phyloP scores from a whole-genome alignment of 2,329 filamentous ascomycete genomes.

The Ceratocystiopsis minuta region DNA sequence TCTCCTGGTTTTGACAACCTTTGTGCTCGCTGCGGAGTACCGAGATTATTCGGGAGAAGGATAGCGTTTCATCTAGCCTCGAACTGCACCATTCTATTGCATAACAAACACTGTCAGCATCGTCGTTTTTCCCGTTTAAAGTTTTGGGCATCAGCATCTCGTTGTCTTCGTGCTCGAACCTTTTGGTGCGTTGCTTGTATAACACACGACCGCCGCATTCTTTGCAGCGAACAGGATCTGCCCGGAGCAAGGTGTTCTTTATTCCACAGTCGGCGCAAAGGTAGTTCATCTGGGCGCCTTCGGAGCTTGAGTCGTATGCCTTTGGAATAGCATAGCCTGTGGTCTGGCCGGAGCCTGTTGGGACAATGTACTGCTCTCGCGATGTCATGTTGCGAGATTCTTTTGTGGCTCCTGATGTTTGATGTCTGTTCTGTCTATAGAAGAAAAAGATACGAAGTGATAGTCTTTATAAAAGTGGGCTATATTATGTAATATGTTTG shows the following conservation, averaged over 20 bases:
- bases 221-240: constrained; percentile 70
- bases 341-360: constrained; percentile 29
- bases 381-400: constrained; percentile 21
- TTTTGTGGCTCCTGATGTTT: too few species aligned
- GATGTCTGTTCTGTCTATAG: too few species aligned
- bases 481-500: too few species aligned
- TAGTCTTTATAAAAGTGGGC: too few species aligned
- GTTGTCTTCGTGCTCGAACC: constrained; percentile 23
- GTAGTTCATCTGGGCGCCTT: constrained; percentile 42
- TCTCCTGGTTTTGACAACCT: too few species aligned
- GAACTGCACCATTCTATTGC: constrained; percentile 83
- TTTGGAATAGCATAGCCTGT: constrained; percentile 17
- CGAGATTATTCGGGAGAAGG: too few species aligned
- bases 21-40: too few species aligned
- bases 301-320: constrained; percentile 19
- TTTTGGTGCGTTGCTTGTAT: constrained; percentile 95
- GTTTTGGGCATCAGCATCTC: too few species aligned
- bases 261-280: constrained; percentile 72
- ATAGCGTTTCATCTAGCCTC: constrained; percentile 56
- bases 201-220: constrained; percentile 89
- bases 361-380: constrained; percentile 63
- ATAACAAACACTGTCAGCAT: constrained; percentile 10
- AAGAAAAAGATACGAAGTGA: too few species aligned
- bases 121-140: background rate
- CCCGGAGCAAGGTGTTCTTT: constrained; percentile 56